Conservation (phyloP, 1,284 basidiomycete genomes). For the Trametes pubescens region DNA sequence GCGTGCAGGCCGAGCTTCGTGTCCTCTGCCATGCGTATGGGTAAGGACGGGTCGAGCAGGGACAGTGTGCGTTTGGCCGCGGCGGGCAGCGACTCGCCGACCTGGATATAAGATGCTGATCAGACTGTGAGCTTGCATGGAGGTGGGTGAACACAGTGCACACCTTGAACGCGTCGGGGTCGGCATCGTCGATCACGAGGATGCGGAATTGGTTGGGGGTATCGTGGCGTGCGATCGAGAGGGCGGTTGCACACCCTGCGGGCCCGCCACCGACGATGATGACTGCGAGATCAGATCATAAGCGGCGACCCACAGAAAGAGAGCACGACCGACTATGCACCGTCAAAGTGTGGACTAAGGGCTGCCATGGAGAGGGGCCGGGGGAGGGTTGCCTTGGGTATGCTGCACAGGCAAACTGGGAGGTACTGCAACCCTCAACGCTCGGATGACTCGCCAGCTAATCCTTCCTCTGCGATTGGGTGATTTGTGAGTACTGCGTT, state of each 20-base stretch:
- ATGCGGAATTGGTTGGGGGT: not conserved
- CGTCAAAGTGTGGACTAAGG: not conserved
- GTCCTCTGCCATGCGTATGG: constrained; percentile 8
- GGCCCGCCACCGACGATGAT: constrained; percentile 1
- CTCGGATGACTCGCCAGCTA: too few relatives aligned
- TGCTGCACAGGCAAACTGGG: too few relatives aligned
- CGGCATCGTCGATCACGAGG: constrained; percentile 6
- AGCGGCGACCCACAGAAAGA: not conserved
- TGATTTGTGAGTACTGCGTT: not conserved
- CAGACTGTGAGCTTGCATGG: too few relatives aligned
- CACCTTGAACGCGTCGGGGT: constrained; percentile 7
- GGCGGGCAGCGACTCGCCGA: constrained; percentile 47
- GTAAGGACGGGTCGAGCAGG: constrained; percentile 32
- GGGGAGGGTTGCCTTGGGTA: not conserved
- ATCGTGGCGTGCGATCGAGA: constrained; percentile 6
- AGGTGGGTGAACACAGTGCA: not conserved
- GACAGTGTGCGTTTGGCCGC: constrained; percentile 38
- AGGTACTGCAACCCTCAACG: too few relatives aligned
- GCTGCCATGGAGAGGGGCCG: not conserved
- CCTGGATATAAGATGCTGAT: constrained; percentile 32
- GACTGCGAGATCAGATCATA: not conserved
- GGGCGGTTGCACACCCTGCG: constrained; percentile 9
- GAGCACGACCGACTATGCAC: not conserved
- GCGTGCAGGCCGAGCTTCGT: constrained; percentile 24
- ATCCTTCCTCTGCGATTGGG: too few relatives aligned